Percentiles rank a stretch among this genome's conserved stretches.
Evolutionary conservation across 345 rosid species (phyloP).

Genomic region (Hibiscus mutabilis): DNA sequence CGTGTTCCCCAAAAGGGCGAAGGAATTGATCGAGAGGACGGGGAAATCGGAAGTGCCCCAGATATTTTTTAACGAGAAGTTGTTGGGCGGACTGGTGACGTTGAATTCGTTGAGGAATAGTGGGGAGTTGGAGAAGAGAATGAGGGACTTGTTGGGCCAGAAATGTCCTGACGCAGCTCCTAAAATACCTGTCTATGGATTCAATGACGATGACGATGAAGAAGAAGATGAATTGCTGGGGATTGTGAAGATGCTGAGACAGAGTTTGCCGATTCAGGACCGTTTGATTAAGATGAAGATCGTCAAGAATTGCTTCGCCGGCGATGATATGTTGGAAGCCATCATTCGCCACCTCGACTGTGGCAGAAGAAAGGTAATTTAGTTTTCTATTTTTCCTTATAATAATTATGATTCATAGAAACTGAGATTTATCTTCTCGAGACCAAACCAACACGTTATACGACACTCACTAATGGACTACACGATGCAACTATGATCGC

Average conservation of each 20-base stretch:
- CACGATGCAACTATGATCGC: background rate
- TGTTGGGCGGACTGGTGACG: constrained; percentile 81
- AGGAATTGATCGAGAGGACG: constrained; percentile 57
- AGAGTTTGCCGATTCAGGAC: constrained; percentile 71
- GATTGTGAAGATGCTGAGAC: constrained; percentile 52
- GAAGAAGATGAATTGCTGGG: constrained; percentile 46
- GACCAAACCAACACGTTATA: background rate
- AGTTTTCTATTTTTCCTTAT: background rate
- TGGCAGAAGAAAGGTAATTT: constrained; percentile 60
- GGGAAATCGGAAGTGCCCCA: constrained; percentile 70
- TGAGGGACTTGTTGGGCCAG: constrained; percentile 43
- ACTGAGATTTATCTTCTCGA: background rate
- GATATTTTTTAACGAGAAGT: constrained; percentile 81
- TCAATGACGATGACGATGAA: constrained; percentile 40
- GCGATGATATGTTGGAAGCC: constrained; percentile 64
- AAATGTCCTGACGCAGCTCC: constrained; percentile 66
- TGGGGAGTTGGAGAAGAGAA: constrained; percentile 47
- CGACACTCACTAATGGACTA: background rate
- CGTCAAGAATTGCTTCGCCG: constrained; percentile 78
- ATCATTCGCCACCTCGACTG: constrained; percentile 57
- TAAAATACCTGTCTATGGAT: constrained; percentile 50
- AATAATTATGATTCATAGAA: background rate
- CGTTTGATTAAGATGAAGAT: constrained; percentile 85
- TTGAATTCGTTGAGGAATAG: constrained; percentile 75
- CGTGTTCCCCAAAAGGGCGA: constrained; percentile 53